Conservation (phyloP, 345 rosid species). For the Brassica carinata region DNA sequence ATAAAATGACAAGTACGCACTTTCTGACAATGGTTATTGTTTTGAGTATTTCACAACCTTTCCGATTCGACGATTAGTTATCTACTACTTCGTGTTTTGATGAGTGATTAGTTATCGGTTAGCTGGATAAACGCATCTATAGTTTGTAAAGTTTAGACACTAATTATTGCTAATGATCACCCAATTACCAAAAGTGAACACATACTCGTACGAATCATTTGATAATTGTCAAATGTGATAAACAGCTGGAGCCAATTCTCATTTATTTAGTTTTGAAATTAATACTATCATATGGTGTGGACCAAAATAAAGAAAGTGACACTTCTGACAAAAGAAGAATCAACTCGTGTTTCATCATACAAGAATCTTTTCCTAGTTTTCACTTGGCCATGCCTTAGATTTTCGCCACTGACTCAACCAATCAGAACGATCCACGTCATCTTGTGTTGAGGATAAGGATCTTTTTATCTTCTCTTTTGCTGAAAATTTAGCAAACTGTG, state of each 20-base stretch:
- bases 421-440: constrained; percentile 24
- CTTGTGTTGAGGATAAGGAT: neutral
- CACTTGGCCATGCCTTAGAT: constrained; percentile 29
- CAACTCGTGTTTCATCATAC: constrained; percentile 34
- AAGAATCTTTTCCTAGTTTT: constrained; percentile 13
- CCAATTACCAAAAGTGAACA: constrained; percentile 3
- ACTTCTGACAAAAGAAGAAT: constrained; percentile 33
- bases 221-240: constrained; percentile 40
- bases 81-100: neutral
- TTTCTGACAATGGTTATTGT: constrained; percentile 14
- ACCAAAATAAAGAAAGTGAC: constrained; percentile 40
- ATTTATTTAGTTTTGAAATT: neutral
- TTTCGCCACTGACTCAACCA: constrained; percentile 31
- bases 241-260: constrained; percentile 45
- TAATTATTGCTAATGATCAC: constrained; percentile 21
- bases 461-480: constrained; percentile 19
- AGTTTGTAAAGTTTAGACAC: neutral
- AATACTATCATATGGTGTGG: constrained; percentile 16
- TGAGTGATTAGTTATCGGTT: neutral
- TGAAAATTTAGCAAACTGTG: neutral
- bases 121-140: neutral
- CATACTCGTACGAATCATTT: constrained; percentile 20
- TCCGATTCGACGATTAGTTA: neutral
- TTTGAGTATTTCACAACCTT: neutral
- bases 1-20: constrained; percentile 12